Conservation (phyloP, 2,329 filamentous ascomycete species). For the Penicillium hesseltinei region DNA sequence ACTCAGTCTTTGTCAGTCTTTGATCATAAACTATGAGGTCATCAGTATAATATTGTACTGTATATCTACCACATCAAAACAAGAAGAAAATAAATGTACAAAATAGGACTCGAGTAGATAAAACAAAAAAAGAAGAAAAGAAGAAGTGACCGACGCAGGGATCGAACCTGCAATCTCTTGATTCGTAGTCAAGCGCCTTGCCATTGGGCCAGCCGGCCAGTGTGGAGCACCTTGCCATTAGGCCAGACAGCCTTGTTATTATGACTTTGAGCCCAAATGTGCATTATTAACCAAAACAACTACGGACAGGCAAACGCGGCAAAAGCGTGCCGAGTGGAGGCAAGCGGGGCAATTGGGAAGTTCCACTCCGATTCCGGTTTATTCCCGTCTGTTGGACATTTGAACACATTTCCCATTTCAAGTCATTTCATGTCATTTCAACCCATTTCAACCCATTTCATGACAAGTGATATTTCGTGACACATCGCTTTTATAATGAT, state of each 20-base stretch:
- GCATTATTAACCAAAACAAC: not conserved
- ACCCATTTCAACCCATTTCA: not conserved
- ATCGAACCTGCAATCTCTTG: constrained; percentile 53
- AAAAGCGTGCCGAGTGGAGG: constrained; percentile 27
- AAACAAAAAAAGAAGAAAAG: constrained; percentile 1
- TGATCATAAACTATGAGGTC: not conserved
- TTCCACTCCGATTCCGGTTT: constrained; percentile 9
- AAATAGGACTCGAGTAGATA: not conserved
- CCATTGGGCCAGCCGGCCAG: constrained; percentile 49
- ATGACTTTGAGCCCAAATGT: accelerated
- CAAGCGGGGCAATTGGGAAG: not conserved
- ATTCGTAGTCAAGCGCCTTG: constrained; percentile 55
- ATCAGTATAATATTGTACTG: not conserved
- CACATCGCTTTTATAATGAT: constrained; percentile 6
- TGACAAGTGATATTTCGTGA: not conserved
- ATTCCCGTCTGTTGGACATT: not conserved
- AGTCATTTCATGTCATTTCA: too few relatives aligned
- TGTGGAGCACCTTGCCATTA: constrained; percentile 54
- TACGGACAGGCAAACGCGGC: constrained; percentile 10
- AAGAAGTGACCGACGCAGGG: constrained; percentile 39
- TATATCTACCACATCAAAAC: too few relatives aligned
- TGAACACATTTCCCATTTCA: too few relatives aligned
- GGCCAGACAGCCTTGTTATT: constrained; percentile 37
- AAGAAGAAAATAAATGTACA: too few relatives aligned
- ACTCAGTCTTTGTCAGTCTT: not conserved